A percentile compares a stretch with the other conserved stretches of the same genome.
Evolutionary conservation across 768 basidiomycete genomes (phyloP).

Genomic region (Mycena belliarum): DNA sequence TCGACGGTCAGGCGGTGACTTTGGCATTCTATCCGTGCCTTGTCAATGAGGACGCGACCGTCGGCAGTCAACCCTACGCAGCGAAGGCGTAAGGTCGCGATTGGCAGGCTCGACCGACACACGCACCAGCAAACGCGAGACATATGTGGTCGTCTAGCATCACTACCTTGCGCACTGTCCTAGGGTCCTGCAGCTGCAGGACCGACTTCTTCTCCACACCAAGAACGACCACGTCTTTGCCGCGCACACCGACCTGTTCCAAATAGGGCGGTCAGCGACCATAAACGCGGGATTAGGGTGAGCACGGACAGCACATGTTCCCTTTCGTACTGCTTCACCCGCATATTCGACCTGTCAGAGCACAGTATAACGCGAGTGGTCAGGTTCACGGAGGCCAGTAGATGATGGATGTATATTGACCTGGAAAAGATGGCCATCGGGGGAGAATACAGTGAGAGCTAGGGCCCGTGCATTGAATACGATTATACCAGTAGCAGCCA

Average conservation of each 20-base stretch:
- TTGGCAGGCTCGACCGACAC: background rate
- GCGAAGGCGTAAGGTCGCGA: slow-evolving; percentile 9
- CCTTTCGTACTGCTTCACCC: slow-evolving; percentile 94
- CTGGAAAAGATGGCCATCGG: slow-evolving; percentile 98
- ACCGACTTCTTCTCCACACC: slow-evolving; percentile 99
- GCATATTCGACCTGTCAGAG: slow-evolving; percentile 92
- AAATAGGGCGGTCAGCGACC: background rate
- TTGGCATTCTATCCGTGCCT: slow-evolving; percentile 96
- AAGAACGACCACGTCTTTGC: slow-evolving; percentile 91
- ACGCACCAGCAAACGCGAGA: slow-evolving; percentile 92
- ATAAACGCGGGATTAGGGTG: slow-evolving; percentile 9
- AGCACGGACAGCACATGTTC: slow-evolving; percentile 86
- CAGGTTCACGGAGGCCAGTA: slow-evolving; percentile 10
- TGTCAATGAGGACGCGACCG: slow-evolving; percentile 96
- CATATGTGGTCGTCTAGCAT: slow-evolving; percentile 99
- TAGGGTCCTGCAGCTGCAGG: slow-evolving; percentile 94
- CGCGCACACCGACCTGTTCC: slow-evolving; percentile 88
- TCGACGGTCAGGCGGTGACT: slow-evolving; percentile 96
- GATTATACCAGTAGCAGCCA: background rate
- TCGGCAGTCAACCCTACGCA: slow-evolving; percentile 90
- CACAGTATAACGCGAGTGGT: slow-evolving; percentile 24
- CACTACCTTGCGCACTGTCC: slow-evolving; percentile 96
- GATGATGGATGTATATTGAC: slow-evolving; percentile 39
- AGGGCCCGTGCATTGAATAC: slow-evolving; percentile 2
- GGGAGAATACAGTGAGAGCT: slow-evolving; percentile 98